phyloP scores from a whole-genome alignment of 2,329 filamentous ascomycete species.

The Exophiala oligosperma region DNA sequence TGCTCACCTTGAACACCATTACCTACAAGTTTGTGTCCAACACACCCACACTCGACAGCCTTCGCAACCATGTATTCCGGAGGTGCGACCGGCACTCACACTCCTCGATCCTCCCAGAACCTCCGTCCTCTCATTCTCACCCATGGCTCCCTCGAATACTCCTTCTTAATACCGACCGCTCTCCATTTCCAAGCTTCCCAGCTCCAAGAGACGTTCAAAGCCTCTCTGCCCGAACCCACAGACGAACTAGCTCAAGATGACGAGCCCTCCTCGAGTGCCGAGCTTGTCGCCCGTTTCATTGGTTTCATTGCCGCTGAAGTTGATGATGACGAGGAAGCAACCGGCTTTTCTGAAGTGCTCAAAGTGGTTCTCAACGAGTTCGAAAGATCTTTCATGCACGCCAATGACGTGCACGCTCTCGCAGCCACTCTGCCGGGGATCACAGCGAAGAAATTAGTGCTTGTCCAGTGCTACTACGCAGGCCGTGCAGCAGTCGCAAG shows the following conservation, averaged over 20 bases:
- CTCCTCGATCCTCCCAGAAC: conserved; percentile 88
- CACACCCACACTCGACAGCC: background rate
- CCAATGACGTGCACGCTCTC: conserved; percentile 94
- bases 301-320: conserved; percentile 86
- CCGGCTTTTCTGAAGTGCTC: conserved; percentile 87
- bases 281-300: conserved; percentile 91
- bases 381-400: conserved; percentile 88
- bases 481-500: conserved; percentile 81
- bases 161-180: conserved; percentile 90
- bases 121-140: conserved; percentile 86
- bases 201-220: conserved; percentile 85
- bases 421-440: conserved; percentile 86
- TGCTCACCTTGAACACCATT: conserved; percentile 26
- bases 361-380: conserved; percentile 95
- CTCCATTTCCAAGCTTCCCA: conserved; percentile 96
- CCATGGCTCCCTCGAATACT: conserved; percentile 94
- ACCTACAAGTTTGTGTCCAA: background rate
- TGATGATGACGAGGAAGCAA: conserved; percentile 83
- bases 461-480: conserved; percentile 88
- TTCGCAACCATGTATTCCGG: conserved; percentile 30
- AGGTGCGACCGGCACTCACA: conserved; percentile 85
- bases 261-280: conserved; percentile 92
- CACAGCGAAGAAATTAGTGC: conserved; percentile 84
- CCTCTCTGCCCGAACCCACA: conserved; percentile 83
- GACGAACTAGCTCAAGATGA: conserved; percentile 98